phyloP scores from a whole-genome alignment of 257 asterid genomes.

The Knoxia roxburghii region DNA sequence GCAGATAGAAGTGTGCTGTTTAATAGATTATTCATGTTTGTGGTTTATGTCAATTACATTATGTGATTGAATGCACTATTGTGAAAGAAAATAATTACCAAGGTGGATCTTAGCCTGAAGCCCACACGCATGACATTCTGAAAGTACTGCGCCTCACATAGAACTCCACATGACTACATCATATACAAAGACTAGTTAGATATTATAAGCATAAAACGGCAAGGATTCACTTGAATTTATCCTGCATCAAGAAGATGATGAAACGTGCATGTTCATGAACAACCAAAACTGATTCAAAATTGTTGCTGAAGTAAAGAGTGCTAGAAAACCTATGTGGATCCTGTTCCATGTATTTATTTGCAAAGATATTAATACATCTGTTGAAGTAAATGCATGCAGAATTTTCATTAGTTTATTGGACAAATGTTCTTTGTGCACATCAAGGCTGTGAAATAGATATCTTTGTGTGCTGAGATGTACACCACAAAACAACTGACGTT shows the following conservation, averaged over 20 bases:
- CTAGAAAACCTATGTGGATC: background rate
- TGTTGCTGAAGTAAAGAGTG: background rate
- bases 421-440: background rate
- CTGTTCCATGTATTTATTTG: background rate
- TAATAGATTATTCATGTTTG: background rate
- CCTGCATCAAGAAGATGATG: background rate
- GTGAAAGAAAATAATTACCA: slow-evolving; percentile 40
- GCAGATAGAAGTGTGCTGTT: background rate
- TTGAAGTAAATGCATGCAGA: no score
- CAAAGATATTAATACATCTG: background rate
- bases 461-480: no score
- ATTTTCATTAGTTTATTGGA: background rate
- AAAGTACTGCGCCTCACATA: slow-evolving; percentile 86
- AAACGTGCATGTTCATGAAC: background rate
- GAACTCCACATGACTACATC: slow-evolving; percentile 74
- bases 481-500: no score
- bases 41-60: background rate
- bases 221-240: background rate
- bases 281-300: background rate
- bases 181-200: slow-evolving; percentile 7
- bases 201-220: slow-evolving; percentile 1
- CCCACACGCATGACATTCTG: slow-evolving; percentile 97
- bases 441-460: no score
- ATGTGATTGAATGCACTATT: background rate
- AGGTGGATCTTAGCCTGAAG: slow-evolving; percentile 75